Conservation (phyloP, 202 grass and related monocot genomes). For the Saccharum hybrid region DNA sequence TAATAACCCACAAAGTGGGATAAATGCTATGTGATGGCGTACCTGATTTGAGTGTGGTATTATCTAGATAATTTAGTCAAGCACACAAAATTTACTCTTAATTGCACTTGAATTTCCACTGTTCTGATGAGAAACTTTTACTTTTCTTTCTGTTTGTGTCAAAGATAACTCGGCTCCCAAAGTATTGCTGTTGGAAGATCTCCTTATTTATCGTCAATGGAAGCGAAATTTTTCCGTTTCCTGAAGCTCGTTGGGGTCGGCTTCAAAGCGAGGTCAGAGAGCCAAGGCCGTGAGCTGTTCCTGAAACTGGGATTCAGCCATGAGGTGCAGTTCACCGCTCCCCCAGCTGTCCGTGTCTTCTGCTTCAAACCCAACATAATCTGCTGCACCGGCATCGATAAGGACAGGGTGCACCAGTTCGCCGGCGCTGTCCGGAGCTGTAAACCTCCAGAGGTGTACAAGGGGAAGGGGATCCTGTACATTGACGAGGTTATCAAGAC, state of each 20-base stretch:
- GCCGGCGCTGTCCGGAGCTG: conserved; percentile 65
- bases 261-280: conserved; percentile 76
- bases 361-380: conserved; percentile 88
- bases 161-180: neutral
- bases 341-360: conserved; percentile 75
- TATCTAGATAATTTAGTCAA: neutral
- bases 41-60: neutral
- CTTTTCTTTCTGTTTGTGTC: neutral
- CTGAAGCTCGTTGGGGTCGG: conserved; percentile 81
- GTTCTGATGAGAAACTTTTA: neutral
- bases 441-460: conserved; percentile 88
- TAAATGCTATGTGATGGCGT: neutral
- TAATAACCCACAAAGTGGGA: neutral
- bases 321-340: conserved; percentile 74
- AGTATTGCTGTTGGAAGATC: neutral
- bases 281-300: conserved; percentile 72
- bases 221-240: conserved; percentile 74
- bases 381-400: conserved; percentile 79
- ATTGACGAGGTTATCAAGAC: conserved; percentile 71
- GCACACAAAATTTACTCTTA: neutral
- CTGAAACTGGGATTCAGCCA: conserved; percentile 86
- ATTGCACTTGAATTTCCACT: neutral
- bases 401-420: conserved; percentile 78
- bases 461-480: conserved; percentile 81
- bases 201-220: conserved; percentile 36